A percentile compares a stretch with the other conserved stretches of the same genome.
Conservation (phyloP, 2,329 filamentous ascomycete species). For the Cercospora canescens region DNA sequence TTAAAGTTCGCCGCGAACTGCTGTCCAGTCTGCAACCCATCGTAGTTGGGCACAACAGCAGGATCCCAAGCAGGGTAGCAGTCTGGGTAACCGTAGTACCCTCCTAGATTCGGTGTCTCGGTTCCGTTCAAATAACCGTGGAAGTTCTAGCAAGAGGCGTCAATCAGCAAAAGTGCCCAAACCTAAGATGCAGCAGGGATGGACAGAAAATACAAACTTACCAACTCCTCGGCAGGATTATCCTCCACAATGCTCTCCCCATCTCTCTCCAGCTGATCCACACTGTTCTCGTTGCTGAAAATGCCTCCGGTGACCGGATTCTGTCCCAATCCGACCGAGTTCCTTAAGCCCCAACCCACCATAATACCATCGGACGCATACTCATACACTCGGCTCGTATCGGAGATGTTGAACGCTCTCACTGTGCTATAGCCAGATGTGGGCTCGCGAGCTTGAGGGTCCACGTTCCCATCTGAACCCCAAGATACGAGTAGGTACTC, state of each 20-base stretch:
- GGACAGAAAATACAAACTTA: neutral
- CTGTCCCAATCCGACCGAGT: conserved; percentile 69
- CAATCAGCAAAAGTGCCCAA: neutral
- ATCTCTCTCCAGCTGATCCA: conserved; percentile 56
- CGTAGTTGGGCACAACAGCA: conserved; percentile 48
- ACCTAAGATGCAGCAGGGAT: neutral
- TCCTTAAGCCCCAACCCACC: conserved; percentile 68
- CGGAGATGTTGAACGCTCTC: conserved; percentile 58
- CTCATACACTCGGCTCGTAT: conserved; percentile 43
- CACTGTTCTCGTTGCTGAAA: conserved; percentile 67
- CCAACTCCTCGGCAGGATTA: conserved; percentile 71
- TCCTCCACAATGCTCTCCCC: conserved; percentile 47
- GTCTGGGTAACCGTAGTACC: conserved; percentile 69
- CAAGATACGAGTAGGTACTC: conserved; percentile 64
- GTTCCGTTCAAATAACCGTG: conserved; percentile 62
- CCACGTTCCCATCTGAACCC: conserved; percentile 65
- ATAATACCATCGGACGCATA: conserved; percentile 53
- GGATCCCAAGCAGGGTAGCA: conserved; percentile 69
- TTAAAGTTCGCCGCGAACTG: conserved; percentile 53
- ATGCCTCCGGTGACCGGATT: conserved; percentile 54
- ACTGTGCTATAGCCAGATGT: conserved; percentile 65
- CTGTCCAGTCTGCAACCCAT: conserved; percentile 43
- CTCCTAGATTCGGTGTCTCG: conserved; percentile 41
- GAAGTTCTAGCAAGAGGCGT: conserved; percentile 55
- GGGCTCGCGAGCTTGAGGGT: conserved; percentile 53